These are phyloP conservation scores for Xylariaceae sp. DNA, from an alignment of 2,329 filamentous ascomycete species.

Conservation along the genomic window DNA sequence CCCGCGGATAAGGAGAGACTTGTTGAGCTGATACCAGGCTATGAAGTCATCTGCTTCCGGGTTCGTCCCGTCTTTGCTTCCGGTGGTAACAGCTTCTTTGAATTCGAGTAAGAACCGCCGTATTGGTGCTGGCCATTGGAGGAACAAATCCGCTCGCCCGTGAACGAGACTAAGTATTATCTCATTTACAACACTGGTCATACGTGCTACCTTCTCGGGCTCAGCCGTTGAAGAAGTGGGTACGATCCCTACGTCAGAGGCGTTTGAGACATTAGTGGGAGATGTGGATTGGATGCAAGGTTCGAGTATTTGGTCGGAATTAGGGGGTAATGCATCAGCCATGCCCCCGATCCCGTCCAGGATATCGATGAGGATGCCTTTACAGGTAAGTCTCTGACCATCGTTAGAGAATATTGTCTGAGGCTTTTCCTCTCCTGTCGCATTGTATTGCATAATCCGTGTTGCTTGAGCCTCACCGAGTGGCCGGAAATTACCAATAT, in stretches of 20 bases:
- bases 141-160: background rate
- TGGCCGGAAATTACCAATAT: background rate
- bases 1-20: background rate
- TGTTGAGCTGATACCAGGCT: background rate
- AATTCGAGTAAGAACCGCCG: background rate
- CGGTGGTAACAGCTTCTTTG: background rate
- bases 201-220: background rate
- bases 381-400: background rate
- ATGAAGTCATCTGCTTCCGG: background rate
- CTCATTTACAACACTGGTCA: background rate
- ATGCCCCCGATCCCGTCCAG: background rate
- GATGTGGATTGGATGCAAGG: background rate
- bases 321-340: background rate
- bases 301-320: background rate
- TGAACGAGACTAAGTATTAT: background rate
- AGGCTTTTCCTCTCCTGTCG: background rate
- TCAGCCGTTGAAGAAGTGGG: background rate
- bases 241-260: background rate
- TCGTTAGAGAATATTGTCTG: background rate
- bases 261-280: background rate
- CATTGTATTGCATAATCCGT: background rate
- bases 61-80: background rate
- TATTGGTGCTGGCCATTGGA: background rate
- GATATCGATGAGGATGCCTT: background rate
- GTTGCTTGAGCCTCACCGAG: background rate